Evolutionary conservation across 495 filamentous ascomycete species (phyloP), one percentile per base, ranked within the genome.

Genomic region (Penicillium lagena): DNA sequence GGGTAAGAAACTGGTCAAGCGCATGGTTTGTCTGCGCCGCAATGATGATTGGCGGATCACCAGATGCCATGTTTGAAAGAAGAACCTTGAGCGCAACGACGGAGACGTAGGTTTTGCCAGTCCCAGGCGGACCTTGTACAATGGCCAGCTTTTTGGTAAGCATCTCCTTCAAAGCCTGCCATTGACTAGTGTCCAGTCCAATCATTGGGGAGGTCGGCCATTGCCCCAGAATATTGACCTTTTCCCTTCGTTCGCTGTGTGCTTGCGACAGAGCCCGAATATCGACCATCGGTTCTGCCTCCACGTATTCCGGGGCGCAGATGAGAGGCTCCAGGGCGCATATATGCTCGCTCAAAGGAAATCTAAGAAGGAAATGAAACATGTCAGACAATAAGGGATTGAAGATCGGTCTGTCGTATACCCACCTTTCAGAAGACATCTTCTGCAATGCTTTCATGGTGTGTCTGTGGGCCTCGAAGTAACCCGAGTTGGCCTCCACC

Each of bases 1-100:
- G 79, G 4, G 65, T 67, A 11, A 98, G 71, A 1, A 96, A 63
- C 54, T 96, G 93, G 52, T 96, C 91, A 1, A 96, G 62, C 0
- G 93, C 91, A 63, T 98, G 90, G 47, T 98, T 98, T 3, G 91
- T 96, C 50, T 96, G 87, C 17, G 87, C 87, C 1, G 89, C 74
- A 7, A 95, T 68, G 15, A 95, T 71, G 30, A 96, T 82, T 11
- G 86, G 86, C 14, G 86, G 81, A 59, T 86, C 76, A 8, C 66
- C 66, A 1, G 56, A 44, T n/a, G 47, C 45, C 68, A 80, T 75
- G 43, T 85, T 88, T 1, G 70, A 58, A 0, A 95, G 64, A 40
- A 95, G 59, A 4, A 85, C 68, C 36, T 77, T 80, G 28, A 96
- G 58, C 1, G 86, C 87, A 33, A 79, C 59, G 1, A 90, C 76